A percentile compares a stretch with the other conserved stretches of the same genome.
Conservation (phyloP, 768 basidiomycete genomes). For the Tylopilus intermedius region DNA sequence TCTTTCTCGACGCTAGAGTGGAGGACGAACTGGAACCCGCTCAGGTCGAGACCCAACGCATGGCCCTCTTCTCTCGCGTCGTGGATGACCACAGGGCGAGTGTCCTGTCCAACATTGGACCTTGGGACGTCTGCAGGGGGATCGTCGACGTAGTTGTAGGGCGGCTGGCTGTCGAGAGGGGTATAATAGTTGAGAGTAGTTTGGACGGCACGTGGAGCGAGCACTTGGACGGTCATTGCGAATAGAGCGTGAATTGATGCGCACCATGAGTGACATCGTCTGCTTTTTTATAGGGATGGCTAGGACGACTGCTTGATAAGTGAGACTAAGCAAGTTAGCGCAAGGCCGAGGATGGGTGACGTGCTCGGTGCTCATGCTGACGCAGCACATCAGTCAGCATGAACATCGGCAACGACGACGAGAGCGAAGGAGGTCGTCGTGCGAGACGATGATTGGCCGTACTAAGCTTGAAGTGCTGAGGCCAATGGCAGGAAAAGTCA, state of each 20-base stretch:
- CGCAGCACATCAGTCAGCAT: conserved; percentile 11
- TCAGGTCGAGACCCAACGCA: conserved; percentile 32
- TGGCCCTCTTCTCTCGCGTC: conserved; percentile 32
- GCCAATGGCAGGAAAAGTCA: background rate
- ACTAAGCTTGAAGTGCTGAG: too few species aligned
- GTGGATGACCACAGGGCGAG: conserved; percentile 20
- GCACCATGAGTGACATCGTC: background rate
- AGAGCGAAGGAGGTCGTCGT: background rate
- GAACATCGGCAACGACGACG: background rate
- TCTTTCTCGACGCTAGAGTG: conserved; percentile 33
- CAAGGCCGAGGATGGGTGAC: conserved; percentile 4
- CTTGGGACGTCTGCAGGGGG: conserved; percentile 26
- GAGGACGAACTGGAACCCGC: conserved; percentile 42
- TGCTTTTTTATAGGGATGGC: conserved; percentile 9
- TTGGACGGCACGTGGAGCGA: conserved; percentile 33
- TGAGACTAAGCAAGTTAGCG: background rate
- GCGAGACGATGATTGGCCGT: background rate
- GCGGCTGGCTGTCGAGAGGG: conserved; percentile 25
- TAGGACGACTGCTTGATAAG: background rate
- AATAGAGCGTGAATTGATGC: background rate
- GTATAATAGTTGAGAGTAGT: conserved; percentile 36
- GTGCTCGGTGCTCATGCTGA: conserved; percentile 11
- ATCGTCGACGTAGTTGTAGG: conserved; percentile 33
- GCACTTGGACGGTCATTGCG: conserved; percentile 20
- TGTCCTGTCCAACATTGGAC: conserved; percentile 29